Conservation (phyloP, 176 grass and related monocot genomes). For the Aegilops tauschii region DNA sequence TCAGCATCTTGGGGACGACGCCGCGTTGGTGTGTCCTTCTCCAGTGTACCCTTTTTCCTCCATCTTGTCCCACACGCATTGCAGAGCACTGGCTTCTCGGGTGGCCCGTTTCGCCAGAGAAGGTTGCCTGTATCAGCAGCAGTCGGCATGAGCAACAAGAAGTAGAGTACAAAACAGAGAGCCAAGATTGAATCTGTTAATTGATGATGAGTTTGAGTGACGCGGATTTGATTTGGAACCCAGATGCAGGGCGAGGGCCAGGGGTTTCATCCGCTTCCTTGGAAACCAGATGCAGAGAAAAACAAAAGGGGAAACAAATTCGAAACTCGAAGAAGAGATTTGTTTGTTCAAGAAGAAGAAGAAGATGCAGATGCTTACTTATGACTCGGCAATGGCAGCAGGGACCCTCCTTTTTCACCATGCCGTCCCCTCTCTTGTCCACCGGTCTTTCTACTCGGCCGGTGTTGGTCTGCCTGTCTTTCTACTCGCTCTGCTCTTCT, state of each 20-base stretch:
- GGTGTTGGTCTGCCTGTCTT: slow-evolving; percentile 37
- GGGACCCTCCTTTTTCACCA: slow-evolving; percentile 88
- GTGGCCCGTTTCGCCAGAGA: slow-evolving; percentile 90
- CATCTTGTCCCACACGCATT: slow-evolving; percentile 97
- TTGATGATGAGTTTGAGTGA: too few relatives aligned
- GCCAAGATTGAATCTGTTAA: too few relatives aligned
- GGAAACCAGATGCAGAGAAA: background rate
- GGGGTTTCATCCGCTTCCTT: too few relatives aligned
- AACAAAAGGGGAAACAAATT: background rate
- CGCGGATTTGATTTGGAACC: background rate
- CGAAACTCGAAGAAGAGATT: background rate
- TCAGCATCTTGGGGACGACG: slow-evolving; percentile 57
- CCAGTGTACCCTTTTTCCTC: slow-evolving; percentile 82
- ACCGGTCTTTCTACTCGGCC: too few relatives aligned
- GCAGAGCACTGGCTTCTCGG: slow-evolving; percentile 92
- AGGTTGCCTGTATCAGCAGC: slow-evolving; percentile 67
- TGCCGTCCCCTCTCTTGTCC: background rate
- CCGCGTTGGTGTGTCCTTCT: slow-evolving; percentile 77
- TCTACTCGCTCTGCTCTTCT: background rate
- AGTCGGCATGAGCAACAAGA: slow-evolving; percentile 22
- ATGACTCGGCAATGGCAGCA: slow-evolving; percentile 94
- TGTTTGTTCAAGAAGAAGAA: slow-evolving; percentile 42
- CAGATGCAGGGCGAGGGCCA: slow-evolving; percentile 20
- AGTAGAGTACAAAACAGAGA: slow-evolving; percentile 3
- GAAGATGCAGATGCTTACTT: slow-evolving; percentile 55